Evolutionary conservation across 352 stramenopile species (phyloP), one percentile per base, ranked within the genome.

Genomic region (Phytophthora rubi): DNA sequence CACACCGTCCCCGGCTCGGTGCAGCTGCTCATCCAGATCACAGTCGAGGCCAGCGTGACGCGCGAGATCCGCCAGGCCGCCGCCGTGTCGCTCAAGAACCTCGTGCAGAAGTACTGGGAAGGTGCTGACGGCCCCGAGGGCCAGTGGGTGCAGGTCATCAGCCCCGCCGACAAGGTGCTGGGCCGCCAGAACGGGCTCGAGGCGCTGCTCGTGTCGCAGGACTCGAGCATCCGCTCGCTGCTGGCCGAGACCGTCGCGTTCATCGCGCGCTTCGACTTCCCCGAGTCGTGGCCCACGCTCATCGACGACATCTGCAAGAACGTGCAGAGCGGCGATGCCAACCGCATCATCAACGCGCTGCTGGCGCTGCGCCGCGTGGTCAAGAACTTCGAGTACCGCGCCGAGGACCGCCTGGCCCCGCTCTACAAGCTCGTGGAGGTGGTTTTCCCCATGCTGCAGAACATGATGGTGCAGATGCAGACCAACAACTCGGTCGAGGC

Each of bases 381-480:
- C 70, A 99, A 99, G 84, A 94, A 98, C 71, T 99, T 98, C 76
- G 97, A 99, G 80, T 99, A 98, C 88, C 98, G 98, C 70, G 83
- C 79, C 18, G 92, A 97, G 23, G 97, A 98, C 65, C 81, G 93
- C 35, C 77, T 98, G 23, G 85, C 82, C 18, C 94, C 96, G 9
- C 83, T 99, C 16, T 93, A 96, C 70, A 85, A 97, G 65, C 95
- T 99, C 59, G 93, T 99, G 21, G 82, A 94, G 48, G 82, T 92
- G 26, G 89, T 92, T 2, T 99, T 99, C 72, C 95, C 97, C 9
- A 85, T 98, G 73, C 81, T 99, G 33, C 83, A 97, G 12, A 89
- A 89, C 30, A 91, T 99, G 73, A 90, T 98, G 59, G 80, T 91
- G 52, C 79, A 97, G 61, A 83, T 92, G 76, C 77, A 91, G 58